Base-by-base conservation (phyloP, 1,139 yeast species). In the Protomyces lactucae-debilis region DNA sequence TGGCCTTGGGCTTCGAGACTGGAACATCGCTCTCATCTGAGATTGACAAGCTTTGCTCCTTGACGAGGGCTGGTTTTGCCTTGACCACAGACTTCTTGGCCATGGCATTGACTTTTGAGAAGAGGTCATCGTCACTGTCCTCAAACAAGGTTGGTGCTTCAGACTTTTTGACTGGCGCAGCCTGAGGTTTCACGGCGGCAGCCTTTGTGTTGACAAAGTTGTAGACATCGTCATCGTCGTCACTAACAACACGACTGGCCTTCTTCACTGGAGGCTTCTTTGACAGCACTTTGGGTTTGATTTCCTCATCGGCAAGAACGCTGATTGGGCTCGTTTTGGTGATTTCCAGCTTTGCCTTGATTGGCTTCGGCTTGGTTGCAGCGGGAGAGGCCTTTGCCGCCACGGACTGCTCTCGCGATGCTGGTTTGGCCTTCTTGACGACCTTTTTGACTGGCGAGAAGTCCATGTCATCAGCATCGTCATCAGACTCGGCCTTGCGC, bases 391-490 rank as follows among this genome's bases (percentile, higher is more conserved):
- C 51, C 55, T n/a, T 21, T 16, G 16, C 21, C 12, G 46, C 53
- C 10, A 23, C 37, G 16, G 53, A 51, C 21, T 28, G 16, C 53
- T 51, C 53, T 14, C 37, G 53, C 18, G 53, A 32, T n/a, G n/a
- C 28, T 1, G 43, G n/a, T 43, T 52, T 36, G 18, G 45, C 43
- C 37, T 35, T 52, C 18, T 28, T 21, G 23, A 35, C 25, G 23
- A 51, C 35, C 54, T 56, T 59, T 43, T 59, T 59, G 12, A 59
- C 45, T 2, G 63, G 63, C 12, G 63, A 21, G 28, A 57, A 52
- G 25, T 48, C 55, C 14, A 37, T n/a, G n/a, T 57, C 65, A 9
- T 54, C 55, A 25, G 69, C 72, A 14, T 69, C 72, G 3, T 67
- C 69, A 12, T 53, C 66, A 5, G 66, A 65, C 23, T 45, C 66